Base-by-base conservation (phyloP, 257 asterid genomes). In the Euphrasia confusa region DNA sequence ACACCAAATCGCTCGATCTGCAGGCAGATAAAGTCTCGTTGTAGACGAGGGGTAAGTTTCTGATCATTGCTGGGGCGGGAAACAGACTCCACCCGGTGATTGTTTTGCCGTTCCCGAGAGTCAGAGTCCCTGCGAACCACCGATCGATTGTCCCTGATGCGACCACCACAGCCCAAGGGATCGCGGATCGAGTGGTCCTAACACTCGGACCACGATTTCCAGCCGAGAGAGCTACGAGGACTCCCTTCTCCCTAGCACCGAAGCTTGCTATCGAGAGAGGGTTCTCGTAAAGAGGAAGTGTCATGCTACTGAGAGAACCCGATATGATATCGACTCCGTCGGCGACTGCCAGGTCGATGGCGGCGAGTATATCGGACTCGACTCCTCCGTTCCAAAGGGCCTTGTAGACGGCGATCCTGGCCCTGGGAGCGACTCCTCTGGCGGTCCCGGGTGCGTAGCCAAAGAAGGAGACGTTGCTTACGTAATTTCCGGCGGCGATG, bases 191-290 rank as follows among this genome's bases (percentile, higher is more conserved):
- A 13, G 70, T 17, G 14, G 58, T 59, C 10, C 78, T 10, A 2
- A 18, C 0, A 7, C 12, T 18, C 3, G 71, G 64, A 58, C 76
- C 76, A 0, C 15, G 4, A 30, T 75, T 75, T 56, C 84, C 84
- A 0, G 77, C 79, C 1, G 84, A 67, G 11, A 69, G 26, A 47
- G 67, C 62, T 2, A 75, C 77, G 4, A 75, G 9, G n/a, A 79
- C 69, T 1, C 79, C 84, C 8, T 75, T 79, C 71, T 72, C 80
- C 49, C 75, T 68, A 4, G 81, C 84, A 0, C 79, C 79, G 50
- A 79, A 73, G 30, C 75, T 66, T 42, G 79, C 84, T 60, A 78
- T 79, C 0, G 84, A 72, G 2, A 72, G n/a, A 11, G 75, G 60
- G 21, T 68, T 67, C 21, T 70, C 70, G 1, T 70, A 73, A 10